Conservation (phyloP, 495 filamentous ascomycete species). For the Beverwykella pulmonaria region DNA sequence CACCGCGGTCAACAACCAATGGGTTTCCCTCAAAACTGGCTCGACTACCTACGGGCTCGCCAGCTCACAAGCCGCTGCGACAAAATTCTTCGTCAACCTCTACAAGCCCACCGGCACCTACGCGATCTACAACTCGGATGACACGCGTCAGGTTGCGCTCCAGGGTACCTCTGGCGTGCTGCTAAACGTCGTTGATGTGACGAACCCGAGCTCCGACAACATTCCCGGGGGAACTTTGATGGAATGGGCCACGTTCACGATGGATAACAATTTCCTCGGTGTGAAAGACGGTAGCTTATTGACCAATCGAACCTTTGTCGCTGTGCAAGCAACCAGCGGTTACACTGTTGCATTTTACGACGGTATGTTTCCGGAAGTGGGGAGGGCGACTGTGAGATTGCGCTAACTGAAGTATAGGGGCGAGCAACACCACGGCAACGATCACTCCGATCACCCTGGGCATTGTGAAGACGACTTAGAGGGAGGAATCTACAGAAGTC, state of each 20-base stretch:
- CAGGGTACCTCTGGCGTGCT: slow-evolving; percentile 15
- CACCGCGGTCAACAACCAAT: slow-evolving; percentile 23
- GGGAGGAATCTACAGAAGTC: background rate
- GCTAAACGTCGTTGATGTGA: slow-evolving; percentile 21
- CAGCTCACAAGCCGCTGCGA: slow-evolving; percentile 6
- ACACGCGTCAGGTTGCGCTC: slow-evolving; percentile 29
- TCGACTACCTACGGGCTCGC: slow-evolving; percentile 16
- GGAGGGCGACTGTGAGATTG: background rate
- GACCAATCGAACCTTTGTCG: slow-evolving; percentile 25
- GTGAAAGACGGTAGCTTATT: slow-evolving; percentile 31
- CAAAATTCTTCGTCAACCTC: slow-evolving; percentile 20
- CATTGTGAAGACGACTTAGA: slow-evolving; percentile 20
- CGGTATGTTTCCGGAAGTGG: slow-evolving; percentile 10
- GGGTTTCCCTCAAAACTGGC: slow-evolving; percentile 13
- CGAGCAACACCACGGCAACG: slow-evolving; percentile 13
- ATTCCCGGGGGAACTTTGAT: slow-evolving; percentile 29
- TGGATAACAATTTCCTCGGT: slow-evolving; percentile 18
- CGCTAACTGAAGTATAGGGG: slow-evolving; percentile 11
- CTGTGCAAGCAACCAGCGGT: slow-evolving; percentile 10
- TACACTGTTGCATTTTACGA: slow-evolving; percentile 28
- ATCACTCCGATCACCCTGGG: slow-evolving; percentile 24
- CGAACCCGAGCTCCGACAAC: slow-evolving; percentile 11
- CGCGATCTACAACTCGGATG: slow-evolving; percentile 20
- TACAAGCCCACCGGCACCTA: slow-evolving; percentile 23
- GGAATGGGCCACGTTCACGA: slow-evolving; percentile 35